phyloP scores from a whole-genome alignment of 164 flowering plant species.

The Vitis riparia region DNA sequence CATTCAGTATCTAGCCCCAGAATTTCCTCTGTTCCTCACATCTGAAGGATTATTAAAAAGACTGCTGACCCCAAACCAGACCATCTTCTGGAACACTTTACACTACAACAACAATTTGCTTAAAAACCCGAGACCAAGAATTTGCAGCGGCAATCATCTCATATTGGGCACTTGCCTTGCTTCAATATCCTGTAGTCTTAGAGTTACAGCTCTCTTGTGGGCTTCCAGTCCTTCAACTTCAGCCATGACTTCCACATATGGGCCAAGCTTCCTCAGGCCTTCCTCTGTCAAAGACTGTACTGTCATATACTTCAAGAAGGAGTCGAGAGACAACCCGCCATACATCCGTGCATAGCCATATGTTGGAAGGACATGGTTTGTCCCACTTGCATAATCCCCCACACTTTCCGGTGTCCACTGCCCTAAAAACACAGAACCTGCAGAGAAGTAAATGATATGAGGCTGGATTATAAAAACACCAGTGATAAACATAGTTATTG shows the following conservation, averaged over 20 bases:
- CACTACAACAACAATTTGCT: not conserved
- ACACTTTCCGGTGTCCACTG: conserved; percentile 98
- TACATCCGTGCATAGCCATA: conserved; percentile 97
- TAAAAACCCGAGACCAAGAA: no score
- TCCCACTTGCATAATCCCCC: conserved; percentile 97
- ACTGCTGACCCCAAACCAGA: no score
- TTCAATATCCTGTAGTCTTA: conserved; percentile 76
- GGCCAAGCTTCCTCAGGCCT: conserved; percentile 81
- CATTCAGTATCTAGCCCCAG: no score
- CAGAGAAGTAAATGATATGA: conserved; percentile 1
- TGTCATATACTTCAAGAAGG: conserved; percentile 85
- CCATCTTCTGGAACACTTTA: no score
- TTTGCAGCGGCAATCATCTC: conserved; percentile 5
- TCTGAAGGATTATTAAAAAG: no score
- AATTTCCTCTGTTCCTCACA: no score
- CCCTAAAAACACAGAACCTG: conserved; percentile 95
- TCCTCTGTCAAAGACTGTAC: conserved; percentile 92
- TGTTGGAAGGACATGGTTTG: conserved; percentile 96
- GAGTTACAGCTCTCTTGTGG: conserved; percentile 92
- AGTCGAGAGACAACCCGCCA: conserved; percentile 88
- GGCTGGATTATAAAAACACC: no score
- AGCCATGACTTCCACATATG: conserved; percentile 89
- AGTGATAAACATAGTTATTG: no score
- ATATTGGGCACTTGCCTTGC: conserved; percentile 30
- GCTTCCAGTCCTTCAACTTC: conserved; percentile 95